A percentile compares a stretch with the other conserved stretches of the same genome.
phyloP scores from a whole-genome alignment of 108 stramenopile species.

The Fragilaria crotonensis region DNA sequence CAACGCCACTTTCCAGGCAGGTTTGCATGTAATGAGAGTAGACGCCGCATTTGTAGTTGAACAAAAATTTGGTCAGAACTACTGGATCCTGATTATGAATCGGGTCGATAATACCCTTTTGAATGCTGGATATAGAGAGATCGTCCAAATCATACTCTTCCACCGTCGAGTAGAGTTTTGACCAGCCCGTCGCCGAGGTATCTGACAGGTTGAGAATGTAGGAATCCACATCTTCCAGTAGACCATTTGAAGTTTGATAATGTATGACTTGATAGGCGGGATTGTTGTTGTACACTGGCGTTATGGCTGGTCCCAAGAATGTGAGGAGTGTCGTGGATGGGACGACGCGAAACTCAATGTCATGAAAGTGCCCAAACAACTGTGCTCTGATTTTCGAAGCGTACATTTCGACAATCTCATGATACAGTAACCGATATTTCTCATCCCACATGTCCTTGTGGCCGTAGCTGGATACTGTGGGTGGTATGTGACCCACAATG shows the following conservation, averaged over 20 bases:
- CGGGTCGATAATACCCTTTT: neutral
- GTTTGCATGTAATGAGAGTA: neutral
- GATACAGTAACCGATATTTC: slow-evolving; percentile 32
- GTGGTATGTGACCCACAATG: slow-evolving; percentile 59
- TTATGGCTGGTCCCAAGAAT: slow-evolving; percentile 41
- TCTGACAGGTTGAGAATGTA: slow-evolving; percentile 18
- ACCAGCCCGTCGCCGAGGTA: neutral
- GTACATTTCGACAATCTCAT: slow-evolving; percentile 28
- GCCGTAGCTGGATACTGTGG: slow-evolving; percentile 47
- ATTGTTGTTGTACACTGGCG: slow-evolving; percentile 60
- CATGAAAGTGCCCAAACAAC: slow-evolving; percentile 68
- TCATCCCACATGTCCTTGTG: slow-evolving; percentile 57
- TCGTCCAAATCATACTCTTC: neutral
- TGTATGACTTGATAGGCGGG: slow-evolving; percentile 51
- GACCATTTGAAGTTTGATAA: slow-evolving; percentile 18
- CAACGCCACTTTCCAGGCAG: neutral
- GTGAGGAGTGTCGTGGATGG: slow-evolving; percentile 14
- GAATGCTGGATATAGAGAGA: neutral
- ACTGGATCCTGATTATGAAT: neutral
- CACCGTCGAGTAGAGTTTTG: neutral
- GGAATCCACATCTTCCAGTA: slow-evolving; percentile 22
- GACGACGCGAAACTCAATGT: slow-evolving; percentile 64
- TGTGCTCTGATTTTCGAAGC: slow-evolving; percentile 32
- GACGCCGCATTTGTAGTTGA: neutral
- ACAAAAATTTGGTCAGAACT: neutral